These are phyloP conservation scores for Jacaranda mimosifolia DNA, from an alignment of 257 asterid species.

Conservation along the genomic window DNA sequence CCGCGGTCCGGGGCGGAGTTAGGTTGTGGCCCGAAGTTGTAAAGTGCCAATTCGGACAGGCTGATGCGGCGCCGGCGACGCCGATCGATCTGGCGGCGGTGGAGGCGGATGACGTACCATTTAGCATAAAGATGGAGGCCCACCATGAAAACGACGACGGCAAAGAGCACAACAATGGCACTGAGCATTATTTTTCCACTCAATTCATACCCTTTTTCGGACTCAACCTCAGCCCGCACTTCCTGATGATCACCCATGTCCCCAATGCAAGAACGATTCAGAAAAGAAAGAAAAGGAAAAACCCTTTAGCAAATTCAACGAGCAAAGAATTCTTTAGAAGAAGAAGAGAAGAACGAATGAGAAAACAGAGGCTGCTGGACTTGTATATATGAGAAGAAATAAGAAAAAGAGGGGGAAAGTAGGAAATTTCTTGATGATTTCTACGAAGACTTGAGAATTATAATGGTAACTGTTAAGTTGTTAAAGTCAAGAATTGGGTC, in stretches of 20 bases:
- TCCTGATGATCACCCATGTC: not conserved
- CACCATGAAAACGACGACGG: conserved; percentile 65
- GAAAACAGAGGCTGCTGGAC: not conserved
- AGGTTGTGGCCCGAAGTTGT: conserved; percentile 47
- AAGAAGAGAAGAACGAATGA: not conserved
- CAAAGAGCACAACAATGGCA: conserved; percentile 64
- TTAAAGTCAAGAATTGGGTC: conserved; percentile 42
- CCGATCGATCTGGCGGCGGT: conserved; percentile 60
- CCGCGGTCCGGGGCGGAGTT: conserved; percentile 52
- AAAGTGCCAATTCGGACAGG: conserved; percentile 59
- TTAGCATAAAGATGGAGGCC: conserved; percentile 68
- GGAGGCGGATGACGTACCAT: conserved; percentile 63
- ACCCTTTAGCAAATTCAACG: not conserved
- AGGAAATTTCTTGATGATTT: conserved; percentile 67
- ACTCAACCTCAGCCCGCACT: not conserved
- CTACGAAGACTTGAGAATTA: conserved; percentile 28
- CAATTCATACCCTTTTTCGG: conserved; percentile 51
- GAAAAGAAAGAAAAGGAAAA: not conserved
- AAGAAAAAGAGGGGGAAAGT: not conserved
- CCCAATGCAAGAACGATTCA: conserved; percentile 16
- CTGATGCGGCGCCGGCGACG: conserved; percentile 57
- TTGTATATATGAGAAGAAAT: not conserved
- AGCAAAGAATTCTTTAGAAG: not conserved
- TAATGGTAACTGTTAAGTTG: not conserved
- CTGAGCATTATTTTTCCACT: conserved; percentile 80